Evolutionary conservation across 2,329 filamentous ascomycete species (phyloP).

Genomic region (Colletotrichum caudatum): DNA sequence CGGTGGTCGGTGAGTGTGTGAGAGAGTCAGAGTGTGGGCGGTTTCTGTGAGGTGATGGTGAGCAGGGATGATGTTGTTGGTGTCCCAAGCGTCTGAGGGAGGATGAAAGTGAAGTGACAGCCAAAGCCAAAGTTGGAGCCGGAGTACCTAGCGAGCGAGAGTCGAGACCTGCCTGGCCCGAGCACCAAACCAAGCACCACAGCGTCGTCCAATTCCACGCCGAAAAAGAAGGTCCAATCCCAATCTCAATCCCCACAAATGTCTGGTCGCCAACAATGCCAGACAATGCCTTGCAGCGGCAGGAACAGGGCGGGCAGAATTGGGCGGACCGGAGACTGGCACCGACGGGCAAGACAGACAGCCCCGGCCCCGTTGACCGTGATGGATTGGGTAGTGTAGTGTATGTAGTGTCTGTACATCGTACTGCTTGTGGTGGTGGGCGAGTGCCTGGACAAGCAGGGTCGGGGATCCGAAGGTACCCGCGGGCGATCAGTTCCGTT

Average conservation of each 20-base stretch:
- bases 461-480: constrained; percentile 2
- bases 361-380: neutral
- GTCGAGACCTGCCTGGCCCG: constrained; percentile 9
- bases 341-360: constrained; percentile 8
- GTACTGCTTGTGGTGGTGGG: neutral
- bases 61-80: constrained; percentile 40
- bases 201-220: constrained; percentile 4
- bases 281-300: constrained; percentile 34
- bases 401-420: neutral
- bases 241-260: constrained; percentile 9
- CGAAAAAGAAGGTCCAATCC: constrained; percentile 19
- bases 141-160: neutral
- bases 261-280: constrained; percentile 26
- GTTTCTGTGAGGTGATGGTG: constrained; percentile 38
- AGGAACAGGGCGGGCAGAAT: constrained; percentile 30
- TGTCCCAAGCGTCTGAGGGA: constrained; percentile 29
- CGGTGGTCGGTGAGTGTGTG: constrained; percentile 16
- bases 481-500: neutral
- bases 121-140: constrained; percentile 5
- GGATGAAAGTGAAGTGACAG: constrained; percentile 8
- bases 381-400: neutral
- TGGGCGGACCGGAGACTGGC: constrained; percentile 11
- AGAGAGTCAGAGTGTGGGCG: constrained; percentile 4
- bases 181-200: neutral
- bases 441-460: neutral